phyloP scores from a whole-genome alignment of 1,284 basidiomycete species.

The Violaceomyces palustris region DNA sequence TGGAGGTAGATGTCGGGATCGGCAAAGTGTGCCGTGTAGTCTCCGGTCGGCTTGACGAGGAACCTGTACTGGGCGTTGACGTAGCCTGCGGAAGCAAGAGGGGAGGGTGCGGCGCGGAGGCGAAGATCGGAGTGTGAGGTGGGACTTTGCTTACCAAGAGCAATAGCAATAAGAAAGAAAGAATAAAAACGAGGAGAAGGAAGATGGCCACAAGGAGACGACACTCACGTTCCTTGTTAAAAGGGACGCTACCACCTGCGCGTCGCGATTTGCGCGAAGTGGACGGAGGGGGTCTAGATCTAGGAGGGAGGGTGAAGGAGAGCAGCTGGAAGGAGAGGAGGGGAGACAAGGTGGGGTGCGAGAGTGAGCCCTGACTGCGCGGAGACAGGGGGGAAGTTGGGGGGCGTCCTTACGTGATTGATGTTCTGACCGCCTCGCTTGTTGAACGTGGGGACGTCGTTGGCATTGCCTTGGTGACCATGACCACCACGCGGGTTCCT shows the following conservation, averaged over 20 bases:
- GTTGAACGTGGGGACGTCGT: constrained; percentile 1
- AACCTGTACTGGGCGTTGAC: constrained; percentile 51
- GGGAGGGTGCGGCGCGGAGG: too few relatives aligned
- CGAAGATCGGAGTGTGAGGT: too few relatives aligned
- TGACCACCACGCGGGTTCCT: neutral
- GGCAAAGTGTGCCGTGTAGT: constrained; percentile 46
- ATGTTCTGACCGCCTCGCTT: constrained; percentile 39
- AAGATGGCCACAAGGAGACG: neutral
- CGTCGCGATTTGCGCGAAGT: constrained; percentile 32
- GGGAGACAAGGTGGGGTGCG: too few relatives aligned
- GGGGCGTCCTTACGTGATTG: constrained; percentile 35
- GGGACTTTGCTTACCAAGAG: too few relatives aligned
- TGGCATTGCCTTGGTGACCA: neutral
- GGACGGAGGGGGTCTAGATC: constrained; percentile 36
- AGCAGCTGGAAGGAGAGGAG: constrained; percentile 33
- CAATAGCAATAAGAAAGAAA: neutral
- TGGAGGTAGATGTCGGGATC: constrained; percentile 48
- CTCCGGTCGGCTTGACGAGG: constrained; percentile 49
- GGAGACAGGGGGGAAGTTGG: neutral
- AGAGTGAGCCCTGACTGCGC: neutral
- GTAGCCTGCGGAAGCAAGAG: constrained; percentile 30
- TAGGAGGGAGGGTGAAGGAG: constrained; percentile 48
- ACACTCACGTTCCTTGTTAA: constrained; percentile 48
- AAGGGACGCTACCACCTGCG: constrained; percentile 25
- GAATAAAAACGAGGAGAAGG: too few relatives aligned